A percentile compares a stretch with the other conserved stretches of the same genome.
Conservation (phyloP, 1,284 basidiomycete species). For the Cutaneotrichosporon mucoides region DNA sequence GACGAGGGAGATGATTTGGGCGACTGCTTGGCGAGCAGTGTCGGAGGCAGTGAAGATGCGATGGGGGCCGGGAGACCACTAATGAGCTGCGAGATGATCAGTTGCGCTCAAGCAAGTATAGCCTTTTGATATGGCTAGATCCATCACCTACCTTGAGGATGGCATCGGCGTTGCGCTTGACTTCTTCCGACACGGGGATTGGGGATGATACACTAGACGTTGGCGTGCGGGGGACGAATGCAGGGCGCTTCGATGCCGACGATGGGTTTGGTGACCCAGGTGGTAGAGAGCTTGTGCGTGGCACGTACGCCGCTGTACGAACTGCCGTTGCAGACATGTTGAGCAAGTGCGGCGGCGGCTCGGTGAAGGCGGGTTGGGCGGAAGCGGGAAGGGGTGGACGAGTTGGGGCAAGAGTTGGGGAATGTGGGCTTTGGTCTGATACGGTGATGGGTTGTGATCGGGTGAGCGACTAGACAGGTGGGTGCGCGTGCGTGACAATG, state of each 20-base stretch:
- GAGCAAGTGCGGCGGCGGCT: background rate
- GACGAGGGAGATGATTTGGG: background rate
- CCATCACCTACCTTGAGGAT: conserved; percentile 34
- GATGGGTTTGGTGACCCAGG: conserved; percentile 6
- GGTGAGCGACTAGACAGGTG: too few relatives aligned
- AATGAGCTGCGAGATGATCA: conserved; percentile 24
- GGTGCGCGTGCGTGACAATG: too few relatives aligned
- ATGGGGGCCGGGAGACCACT: conserved; percentile 36
- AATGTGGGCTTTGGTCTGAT: background rate
- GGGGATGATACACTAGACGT: conserved; percentile 2
- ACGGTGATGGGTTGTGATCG: too few relatives aligned
- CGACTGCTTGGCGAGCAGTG: background rate
- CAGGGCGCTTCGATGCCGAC: conserved; percentile 13
- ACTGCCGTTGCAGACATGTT: conserved; percentile 17
- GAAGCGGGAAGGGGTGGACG: background rate
- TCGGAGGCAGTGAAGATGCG: conserved; percentile 21
- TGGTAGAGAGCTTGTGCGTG: conserved; percentile 17
- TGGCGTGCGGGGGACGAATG: conserved; percentile 12
- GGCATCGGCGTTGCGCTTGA: conserved; percentile 22
- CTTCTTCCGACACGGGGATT: conserved; percentile 16
- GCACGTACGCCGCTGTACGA: conserved; percentile 15
- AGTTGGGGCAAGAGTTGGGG: background rate
- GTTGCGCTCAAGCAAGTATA: background rate
- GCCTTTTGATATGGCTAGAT: background rate
- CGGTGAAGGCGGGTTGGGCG: background rate